These are phyloP conservation scores for Candida fluviatilis DNA, from an alignment of 805 yeast genomes.

Conservation along the genomic window DNA sequence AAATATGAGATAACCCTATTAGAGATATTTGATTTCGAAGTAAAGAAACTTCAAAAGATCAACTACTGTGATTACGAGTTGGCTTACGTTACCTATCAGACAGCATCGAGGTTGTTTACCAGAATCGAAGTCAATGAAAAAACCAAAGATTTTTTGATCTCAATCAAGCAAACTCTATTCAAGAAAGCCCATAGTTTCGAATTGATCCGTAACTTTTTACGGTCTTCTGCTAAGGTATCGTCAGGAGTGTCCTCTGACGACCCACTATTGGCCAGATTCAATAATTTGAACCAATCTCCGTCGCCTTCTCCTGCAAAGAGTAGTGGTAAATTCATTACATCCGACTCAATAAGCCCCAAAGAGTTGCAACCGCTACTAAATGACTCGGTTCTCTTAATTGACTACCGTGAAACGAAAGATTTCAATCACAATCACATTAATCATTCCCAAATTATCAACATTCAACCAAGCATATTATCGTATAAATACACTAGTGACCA, in stretches of 20 bases:
- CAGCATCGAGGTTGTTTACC: slow-evolving; percentile 12
- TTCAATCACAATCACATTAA: slow-evolving; percentile 63
- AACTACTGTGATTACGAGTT: slow-evolving; percentile 36
- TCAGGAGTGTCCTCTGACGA: slow-evolving; percentile 9
- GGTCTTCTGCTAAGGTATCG: not conserved
- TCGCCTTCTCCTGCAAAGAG: not conserved
- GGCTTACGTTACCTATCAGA: slow-evolving; percentile 25
- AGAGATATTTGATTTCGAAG: slow-evolving; percentile 32
- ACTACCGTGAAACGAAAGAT: slow-evolving; percentile 58
- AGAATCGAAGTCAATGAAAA: slow-evolving; percentile 8
- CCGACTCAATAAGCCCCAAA: slow-evolving; percentile 12
- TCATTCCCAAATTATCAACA: slow-evolving; percentile 56
- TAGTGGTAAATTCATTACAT: not conserved
- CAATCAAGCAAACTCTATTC: slow-evolving; percentile 12
- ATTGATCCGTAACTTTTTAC: not conserved
- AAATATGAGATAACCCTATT: slow-evolving; percentile 27
- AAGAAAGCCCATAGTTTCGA: slow-evolving; percentile 4
- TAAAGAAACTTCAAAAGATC: slow-evolving; percentile 20
- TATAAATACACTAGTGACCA: slow-evolving; percentile 45
- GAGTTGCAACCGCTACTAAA: slow-evolving; percentile 14
- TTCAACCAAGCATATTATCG: slow-evolving; percentile 54
- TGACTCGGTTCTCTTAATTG: slow-evolving; percentile 53
- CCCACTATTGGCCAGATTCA: slow-evolving; percentile 23
- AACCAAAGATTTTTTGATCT: slow-evolving; percentile 13
- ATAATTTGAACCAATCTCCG: slow-evolving; percentile 11